Conservation (phyloP, 116 monocot genomes). For the Cymodocea nodosa region DNA sequence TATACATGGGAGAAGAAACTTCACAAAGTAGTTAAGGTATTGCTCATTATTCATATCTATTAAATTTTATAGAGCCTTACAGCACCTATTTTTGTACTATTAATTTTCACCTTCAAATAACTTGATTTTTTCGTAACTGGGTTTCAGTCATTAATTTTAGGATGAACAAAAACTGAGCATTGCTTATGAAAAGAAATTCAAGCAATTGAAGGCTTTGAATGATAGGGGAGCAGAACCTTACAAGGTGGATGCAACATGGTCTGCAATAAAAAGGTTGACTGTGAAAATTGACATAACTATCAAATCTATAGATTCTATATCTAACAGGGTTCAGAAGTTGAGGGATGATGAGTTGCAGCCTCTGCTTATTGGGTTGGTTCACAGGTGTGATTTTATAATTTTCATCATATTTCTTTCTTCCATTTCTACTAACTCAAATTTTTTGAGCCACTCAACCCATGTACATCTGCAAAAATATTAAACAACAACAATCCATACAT, state of each 20-base stretch:
- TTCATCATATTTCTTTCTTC: too few species aligned
- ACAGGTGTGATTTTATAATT: slow-evolving; percentile 31
- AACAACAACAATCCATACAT: too few species aligned
- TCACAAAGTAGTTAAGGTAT: slow-evolving; percentile 82
- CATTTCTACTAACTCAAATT: too few species aligned
- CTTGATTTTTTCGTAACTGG: too few species aligned
- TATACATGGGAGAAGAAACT: slow-evolving; percentile 89
- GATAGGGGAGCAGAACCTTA: slow-evolving; percentile 61
- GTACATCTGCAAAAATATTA: too few species aligned
- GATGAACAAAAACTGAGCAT: slow-evolving; percentile 60
- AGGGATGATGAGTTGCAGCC: slow-evolving; percentile 95
- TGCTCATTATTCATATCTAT: background rate
- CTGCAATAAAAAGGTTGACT: slow-evolving; percentile 41
- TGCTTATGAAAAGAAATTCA: slow-evolving; percentile 40
- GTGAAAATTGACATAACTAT: slow-evolving; percentile 69
- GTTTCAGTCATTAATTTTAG: slow-evolving; percentile 13
- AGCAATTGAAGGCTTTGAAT: slow-evolving; percentile 29
- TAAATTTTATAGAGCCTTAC: too few species aligned
- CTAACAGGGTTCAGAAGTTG: slow-evolving; percentile 55
- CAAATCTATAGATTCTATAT: slow-evolving; percentile 62
- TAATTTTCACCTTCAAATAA: too few species aligned
- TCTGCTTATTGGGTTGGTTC: slow-evolving; percentile 51
- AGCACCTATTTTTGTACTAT: too few species aligned
- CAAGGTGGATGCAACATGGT: slow-evolving; percentile 39
- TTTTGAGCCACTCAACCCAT: too few species aligned